Evolutionary conservation across 1,284 basidiomycete species (phyloP).

Genomic region (Ustilago bromivora): DNA sequence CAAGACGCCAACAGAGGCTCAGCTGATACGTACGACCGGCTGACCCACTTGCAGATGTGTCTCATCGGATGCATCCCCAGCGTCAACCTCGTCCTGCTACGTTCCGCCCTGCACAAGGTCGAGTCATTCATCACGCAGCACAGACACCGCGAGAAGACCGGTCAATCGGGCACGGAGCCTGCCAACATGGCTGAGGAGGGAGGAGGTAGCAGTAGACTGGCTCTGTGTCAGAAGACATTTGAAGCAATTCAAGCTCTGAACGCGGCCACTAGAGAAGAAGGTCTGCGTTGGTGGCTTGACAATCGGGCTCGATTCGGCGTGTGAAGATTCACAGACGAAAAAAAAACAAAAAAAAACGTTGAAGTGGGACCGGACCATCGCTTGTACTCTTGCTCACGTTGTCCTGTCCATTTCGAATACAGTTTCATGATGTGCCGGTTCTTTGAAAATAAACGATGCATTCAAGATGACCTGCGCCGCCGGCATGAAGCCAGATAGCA

Average conservation of each 20-base stretch:
- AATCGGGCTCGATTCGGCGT: constrained; percentile 57
- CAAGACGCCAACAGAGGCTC: not conserved
- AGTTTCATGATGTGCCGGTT: not conserved
- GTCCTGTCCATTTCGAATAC: too few species aligned
- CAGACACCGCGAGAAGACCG: constrained; percentile 14
- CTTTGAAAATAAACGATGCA: not conserved
- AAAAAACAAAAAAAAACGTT: too few species aligned
- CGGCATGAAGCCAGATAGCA: constrained; percentile 7
- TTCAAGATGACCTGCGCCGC: not conserved
- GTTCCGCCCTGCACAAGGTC: constrained; percentile 58
- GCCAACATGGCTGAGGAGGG: not conserved
- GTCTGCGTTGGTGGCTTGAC: constrained; percentile 67
- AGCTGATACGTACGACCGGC: constrained; percentile 27
- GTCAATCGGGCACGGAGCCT: not conserved
- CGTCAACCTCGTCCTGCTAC: constrained; percentile 66
- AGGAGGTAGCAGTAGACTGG: constrained; percentile 18
- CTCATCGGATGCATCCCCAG: constrained; percentile 57
- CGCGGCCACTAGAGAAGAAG: constrained; percentile 64
- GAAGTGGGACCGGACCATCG: too few species aligned
- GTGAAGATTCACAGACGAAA: constrained; percentile 9
- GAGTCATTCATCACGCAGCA: constrained; percentile 48
- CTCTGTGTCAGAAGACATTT: constrained; percentile 57
- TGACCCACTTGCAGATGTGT: constrained; percentile 42
- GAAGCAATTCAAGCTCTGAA: constrained; percentile 61
- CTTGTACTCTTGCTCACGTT: too few species aligned